Evolutionary conservation across 257 asterid genomes (phyloP).

Genomic region (Solanum chiquidenum): DNA sequence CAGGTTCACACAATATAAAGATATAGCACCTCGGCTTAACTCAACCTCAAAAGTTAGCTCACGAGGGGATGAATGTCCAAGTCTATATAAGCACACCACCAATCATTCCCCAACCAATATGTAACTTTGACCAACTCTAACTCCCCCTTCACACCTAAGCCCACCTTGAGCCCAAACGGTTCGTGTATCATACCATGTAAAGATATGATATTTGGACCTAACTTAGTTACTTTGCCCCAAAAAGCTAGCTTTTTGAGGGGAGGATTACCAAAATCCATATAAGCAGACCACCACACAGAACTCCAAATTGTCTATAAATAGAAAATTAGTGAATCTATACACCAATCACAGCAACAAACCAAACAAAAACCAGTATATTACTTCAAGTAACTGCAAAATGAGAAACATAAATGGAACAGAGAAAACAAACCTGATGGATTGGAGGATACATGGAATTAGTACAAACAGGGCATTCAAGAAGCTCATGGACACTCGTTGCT

Average conservation of each 20-base stretch:
- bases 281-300: not conserved
- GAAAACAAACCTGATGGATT: conserved; percentile 28
- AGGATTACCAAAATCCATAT: not conserved
- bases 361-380: not conserved
- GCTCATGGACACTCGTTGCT: conserved; percentile 26
- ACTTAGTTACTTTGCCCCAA: not conserved
- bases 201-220: not conserved
- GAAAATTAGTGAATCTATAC: not conserved
- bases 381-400: not conserved
- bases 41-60: not conserved
- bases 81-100: not conserved
- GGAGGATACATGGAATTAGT: conserved; percentile 48
- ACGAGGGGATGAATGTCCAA: not conserved
- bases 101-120: not conserved
- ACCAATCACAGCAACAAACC: not conserved
- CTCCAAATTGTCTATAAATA: not conserved
- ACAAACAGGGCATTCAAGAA: conserved; percentile 43
- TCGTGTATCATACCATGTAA: no score
- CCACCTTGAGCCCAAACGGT: no score
- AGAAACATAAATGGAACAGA: not conserved
- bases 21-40: not conserved
- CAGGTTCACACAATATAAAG: not conserved
- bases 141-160: not conserved
- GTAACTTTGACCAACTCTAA: not conserved
- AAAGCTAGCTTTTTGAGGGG: not conserved